These are phyloP conservation scores for Podaxis sp. DNA, from an alignment of 768 basidiomycete species.

Conservation along the genomic window DNA sequence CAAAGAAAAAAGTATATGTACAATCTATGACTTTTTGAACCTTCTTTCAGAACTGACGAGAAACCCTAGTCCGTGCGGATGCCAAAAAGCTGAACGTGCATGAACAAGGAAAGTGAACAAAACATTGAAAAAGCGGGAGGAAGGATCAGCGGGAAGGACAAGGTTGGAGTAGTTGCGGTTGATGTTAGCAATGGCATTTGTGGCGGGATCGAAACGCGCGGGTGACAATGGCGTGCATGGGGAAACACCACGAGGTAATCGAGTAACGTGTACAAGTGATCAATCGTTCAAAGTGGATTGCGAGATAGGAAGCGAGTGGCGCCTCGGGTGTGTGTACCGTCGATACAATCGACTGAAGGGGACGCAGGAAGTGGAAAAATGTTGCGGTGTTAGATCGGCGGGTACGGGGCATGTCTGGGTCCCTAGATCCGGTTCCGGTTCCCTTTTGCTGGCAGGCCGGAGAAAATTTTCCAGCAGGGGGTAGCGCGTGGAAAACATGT, in stretches of 20 bases:
- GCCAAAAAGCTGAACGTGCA: constrained; percentile 1
- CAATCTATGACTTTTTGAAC: constrained; percentile 11
- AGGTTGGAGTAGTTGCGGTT: background rate
- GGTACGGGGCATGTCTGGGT: background rate
- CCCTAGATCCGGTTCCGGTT: background rate
- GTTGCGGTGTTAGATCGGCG: background rate
- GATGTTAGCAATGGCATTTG: background rate
- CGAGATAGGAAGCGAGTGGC: too few species aligned
- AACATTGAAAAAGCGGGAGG: background rate
- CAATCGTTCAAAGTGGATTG: too few species aligned
- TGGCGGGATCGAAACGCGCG: too few species aligned
- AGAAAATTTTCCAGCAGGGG: background rate
- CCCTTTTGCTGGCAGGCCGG: background rate
- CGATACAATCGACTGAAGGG: too few species aligned
- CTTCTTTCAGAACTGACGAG: background rate
- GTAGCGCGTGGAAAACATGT: background rate
- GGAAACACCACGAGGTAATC: too few species aligned
- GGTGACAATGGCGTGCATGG: too few species aligned
- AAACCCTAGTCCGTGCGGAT: constrained; percentile 6
- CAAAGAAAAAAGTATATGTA: constrained; percentile 2
- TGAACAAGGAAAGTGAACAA: background rate
- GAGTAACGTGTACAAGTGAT: too few species aligned
- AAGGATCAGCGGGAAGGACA: background rate
- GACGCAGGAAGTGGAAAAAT: too few species aligned
- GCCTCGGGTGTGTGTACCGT: too few species aligned